Percentiles rank a stretch among this genome's conserved stretches.
Evolutionary conservation across 495 filamentous ascomycete genomes (phyloP).

Genomic region (Lepraria neglecta): DNA sequence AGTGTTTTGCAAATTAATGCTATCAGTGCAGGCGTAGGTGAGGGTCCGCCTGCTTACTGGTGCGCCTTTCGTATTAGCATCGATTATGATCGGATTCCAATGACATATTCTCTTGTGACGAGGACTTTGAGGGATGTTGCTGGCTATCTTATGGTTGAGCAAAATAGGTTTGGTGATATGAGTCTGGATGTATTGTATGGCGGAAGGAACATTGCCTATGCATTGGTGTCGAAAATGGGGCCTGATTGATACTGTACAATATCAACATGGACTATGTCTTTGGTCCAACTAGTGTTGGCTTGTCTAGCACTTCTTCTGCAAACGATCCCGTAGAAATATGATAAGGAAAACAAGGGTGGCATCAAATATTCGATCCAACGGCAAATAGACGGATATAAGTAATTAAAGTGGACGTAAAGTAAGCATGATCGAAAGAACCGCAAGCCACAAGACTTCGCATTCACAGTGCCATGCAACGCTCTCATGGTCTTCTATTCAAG

Average conservation of each 20-base stretch:
- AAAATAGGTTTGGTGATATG: background rate
- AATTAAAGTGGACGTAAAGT: no score
- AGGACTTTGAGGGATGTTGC: background rate
- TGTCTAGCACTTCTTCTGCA: no score
- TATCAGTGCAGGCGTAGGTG: background rate
- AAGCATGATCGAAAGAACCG: no score
- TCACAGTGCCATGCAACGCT: no score
- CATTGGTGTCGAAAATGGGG: background rate
- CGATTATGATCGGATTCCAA: background rate
- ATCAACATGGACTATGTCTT: no score
- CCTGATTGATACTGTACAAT: background rate
- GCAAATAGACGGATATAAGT: no score
- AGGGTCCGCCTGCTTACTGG: background rate
- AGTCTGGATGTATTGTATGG: background rate
- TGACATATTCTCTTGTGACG: background rate
- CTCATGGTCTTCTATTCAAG: no score
- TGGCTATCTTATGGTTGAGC: background rate
- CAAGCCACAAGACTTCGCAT: no score
- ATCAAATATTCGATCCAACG: no score
- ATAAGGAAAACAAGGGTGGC: no score
- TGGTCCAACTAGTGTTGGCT: no score
- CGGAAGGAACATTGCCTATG: background rate
- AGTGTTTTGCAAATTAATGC: background rate
- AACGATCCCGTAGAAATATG: background rate
- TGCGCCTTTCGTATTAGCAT: conserved; percentile 1